Percentiles rank a stretch among this genome's conserved stretches.
These are phyloP conservation scores for Triticum urartu DNA, from an alignment of 176 grass and related monocot species.

Conservation along the genomic window DNA sequence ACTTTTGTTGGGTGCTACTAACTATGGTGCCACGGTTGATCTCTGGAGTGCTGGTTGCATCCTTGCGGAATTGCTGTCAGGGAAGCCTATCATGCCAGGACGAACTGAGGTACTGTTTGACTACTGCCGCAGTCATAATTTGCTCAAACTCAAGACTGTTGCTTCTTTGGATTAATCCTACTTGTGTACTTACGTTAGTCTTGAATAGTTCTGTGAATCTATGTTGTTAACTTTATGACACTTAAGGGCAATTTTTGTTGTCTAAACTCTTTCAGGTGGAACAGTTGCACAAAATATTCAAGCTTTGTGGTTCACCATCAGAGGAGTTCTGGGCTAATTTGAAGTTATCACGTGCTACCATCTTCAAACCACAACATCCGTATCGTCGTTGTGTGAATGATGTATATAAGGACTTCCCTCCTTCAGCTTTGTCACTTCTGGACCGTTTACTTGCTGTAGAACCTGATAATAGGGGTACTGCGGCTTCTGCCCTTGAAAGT, in stretches of 20 bases:
- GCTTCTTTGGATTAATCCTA: neutral
- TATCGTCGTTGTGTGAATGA: slow-evolving; percentile 23
- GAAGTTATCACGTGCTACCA: slow-evolving; percentile 20
- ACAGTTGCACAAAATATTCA: slow-evolving; percentile 26
- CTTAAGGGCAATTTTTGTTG: neutral
- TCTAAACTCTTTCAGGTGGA: slow-evolving; percentile 11
- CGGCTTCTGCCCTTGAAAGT: slow-evolving; percentile 75
- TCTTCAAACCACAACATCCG: slow-evolving; percentile 26
- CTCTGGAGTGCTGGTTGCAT: slow-evolving; percentile 98
- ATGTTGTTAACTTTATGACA: neutral
- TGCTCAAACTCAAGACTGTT: slow-evolving; percentile 8
- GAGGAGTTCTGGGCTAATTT: slow-evolving; percentile 27
- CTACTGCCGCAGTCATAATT: slow-evolving; percentile 9
- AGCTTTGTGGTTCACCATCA: slow-evolving; percentile 27
- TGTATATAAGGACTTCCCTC: slow-evolving; percentile 66
- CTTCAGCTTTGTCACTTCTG: slow-evolving; percentile 68
- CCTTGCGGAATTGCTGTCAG: slow-evolving; percentile 87
- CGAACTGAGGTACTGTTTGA: slow-evolving; percentile 77
- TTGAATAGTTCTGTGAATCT: neutral
- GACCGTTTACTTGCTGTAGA: slow-evolving; percentile 88
- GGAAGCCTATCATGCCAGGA: slow-evolving; percentile 99
- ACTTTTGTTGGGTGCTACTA: slow-evolving; percentile 88
- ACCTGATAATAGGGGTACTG: slow-evolving; percentile 68
- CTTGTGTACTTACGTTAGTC: neutral
- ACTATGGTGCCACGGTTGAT: slow-evolving; percentile 87